A percentile compares a stretch with the other conserved stretches of the same genome.
phyloP scores from a whole-genome alignment of 768 basidiomycete genomes.

The Coprinellus aureogranulatus region DNA sequence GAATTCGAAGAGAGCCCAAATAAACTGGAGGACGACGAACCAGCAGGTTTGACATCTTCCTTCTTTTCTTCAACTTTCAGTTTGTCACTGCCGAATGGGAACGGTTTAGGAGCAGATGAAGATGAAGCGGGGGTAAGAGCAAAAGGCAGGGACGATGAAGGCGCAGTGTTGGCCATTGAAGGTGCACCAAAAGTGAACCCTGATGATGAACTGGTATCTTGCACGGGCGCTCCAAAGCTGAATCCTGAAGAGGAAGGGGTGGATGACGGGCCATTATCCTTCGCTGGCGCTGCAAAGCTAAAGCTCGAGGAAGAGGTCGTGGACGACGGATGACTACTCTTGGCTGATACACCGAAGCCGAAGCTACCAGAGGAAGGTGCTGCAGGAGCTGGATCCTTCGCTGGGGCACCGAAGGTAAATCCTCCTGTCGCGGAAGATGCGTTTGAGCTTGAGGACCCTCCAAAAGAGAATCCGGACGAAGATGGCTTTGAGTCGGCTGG shows the following conservation, averaged over 20 bases:
- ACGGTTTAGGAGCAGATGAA: slow-evolving; percentile 3
- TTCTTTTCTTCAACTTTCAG: slow-evolving; percentile 8
- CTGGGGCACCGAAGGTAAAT: background rate
- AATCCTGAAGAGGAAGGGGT: slow-evolving; percentile 4
- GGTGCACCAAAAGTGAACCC: background rate
- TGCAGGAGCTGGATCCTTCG: background rate
- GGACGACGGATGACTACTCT: slow-evolving; percentile 6
- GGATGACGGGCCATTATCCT: slow-evolving; percentile 1
- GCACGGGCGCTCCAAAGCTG: slow-evolving; percentile 3
- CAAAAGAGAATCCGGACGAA: background rate
- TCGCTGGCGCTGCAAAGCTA: slow-evolving; percentile 3
- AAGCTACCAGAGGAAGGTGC: slow-evolving; percentile 14
- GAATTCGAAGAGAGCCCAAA: slow-evolving; percentile 9
- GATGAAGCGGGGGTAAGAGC: background rate
- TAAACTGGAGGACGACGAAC: background rate
- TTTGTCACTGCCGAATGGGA: slow-evolving; percentile 1
- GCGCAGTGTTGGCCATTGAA: background rate
- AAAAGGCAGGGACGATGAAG: slow-evolving; percentile 6
- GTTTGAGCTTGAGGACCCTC: background rate
- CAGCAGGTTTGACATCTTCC: slow-evolving; percentile 3
- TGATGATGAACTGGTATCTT: slow-evolving; percentile 10
- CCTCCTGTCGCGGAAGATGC: background rate
- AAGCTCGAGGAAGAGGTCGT: slow-evolving; percentile 7
- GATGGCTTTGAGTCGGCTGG: background rate
- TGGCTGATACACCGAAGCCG: background rate